A percentile compares a stretch with the other conserved stretches of the same genome.
These are phyloP conservation scores for Calonectria multiphialidica DNA, from an alignment of 2,329 filamentous ascomycete species.

Conservation along the genomic window DNA sequence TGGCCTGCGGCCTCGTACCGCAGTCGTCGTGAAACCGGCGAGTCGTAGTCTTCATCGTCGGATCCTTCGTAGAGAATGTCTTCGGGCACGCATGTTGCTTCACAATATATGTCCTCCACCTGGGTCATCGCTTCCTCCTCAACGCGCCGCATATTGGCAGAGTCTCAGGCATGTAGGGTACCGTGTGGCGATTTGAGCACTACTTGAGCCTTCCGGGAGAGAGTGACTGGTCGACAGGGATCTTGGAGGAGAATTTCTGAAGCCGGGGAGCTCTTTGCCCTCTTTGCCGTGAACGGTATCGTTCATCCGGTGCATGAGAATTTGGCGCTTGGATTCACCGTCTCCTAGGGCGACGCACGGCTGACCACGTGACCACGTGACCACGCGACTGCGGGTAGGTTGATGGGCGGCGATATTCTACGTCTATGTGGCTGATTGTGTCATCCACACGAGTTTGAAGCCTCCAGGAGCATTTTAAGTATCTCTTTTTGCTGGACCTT, in stretches of 20 bases:
- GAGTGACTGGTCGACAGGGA: not conserved
- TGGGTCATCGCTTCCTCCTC: conserved; percentile 33
- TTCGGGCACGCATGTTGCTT: conserved; percentile 53
- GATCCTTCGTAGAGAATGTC: conserved; percentile 68
- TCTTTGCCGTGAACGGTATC: no score
- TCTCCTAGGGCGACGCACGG: no score
- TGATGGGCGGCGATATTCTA: no score
- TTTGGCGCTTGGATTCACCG: no score
- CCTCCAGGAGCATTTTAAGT: no score
- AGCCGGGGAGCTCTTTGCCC: not conserved
- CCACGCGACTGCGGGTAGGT: no score
- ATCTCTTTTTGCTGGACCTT: no score
- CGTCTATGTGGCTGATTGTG: no score
- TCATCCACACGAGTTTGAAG: no score
- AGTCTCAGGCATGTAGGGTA: conserved; percentile 24
- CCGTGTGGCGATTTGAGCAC: conserved; percentile 10
- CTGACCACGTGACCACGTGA: no score
- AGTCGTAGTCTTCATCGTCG: conserved; percentile 67
- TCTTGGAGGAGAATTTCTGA: not conserved
- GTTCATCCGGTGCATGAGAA: no score
- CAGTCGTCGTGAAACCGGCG: conserved; percentile 58
- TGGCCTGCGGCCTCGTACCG: conserved; percentile 71
- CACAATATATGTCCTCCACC: conserved; percentile 59
- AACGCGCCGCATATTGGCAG: conserved; percentile 30
- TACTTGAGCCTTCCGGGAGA: not conserved